Conservation (phyloP, 257 asterid species). For the Ajuga chamaepitys region DNA sequence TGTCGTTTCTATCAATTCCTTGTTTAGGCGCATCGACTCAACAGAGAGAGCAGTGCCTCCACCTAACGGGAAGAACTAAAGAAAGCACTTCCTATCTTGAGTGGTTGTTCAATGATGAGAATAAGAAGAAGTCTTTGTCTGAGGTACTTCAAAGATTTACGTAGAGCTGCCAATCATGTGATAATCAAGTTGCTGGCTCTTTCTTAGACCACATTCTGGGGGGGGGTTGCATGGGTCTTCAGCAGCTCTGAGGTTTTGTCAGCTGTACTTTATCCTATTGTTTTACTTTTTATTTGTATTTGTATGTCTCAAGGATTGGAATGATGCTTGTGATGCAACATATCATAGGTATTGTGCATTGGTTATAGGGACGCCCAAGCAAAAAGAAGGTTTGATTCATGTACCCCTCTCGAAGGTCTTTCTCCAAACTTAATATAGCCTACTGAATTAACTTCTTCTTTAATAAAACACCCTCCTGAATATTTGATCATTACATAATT, state of each 20-base stretch:
- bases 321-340: slow-evolving; percentile 51
- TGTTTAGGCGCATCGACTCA: slow-evolving; percentile 86
- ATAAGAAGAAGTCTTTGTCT: slow-evolving; percentile 45
- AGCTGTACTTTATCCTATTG: neutral
- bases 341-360: slow-evolving; percentile 84
- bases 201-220: neutral
- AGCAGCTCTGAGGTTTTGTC: neutral
- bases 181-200: neutral
- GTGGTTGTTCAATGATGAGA: slow-evolving; percentile 55
- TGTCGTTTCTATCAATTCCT: slow-evolving; percentile 5
- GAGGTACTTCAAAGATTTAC: slow-evolving; percentile 39
- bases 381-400: slow-evolving; percentile 67
- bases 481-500: slow-evolving; percentile 2
- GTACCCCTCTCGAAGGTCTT: slow-evolving; percentile 82
- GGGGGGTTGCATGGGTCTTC: neutral
- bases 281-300: neutral
- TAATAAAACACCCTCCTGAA: neutral
- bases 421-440: neutral
- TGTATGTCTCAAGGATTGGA: slow-evolving; percentile 51
- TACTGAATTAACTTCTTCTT: neutral
- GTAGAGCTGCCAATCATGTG: neutral
- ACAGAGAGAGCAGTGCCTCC: slow-evolving; percentile 91
- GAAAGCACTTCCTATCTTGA: slow-evolving; percentile 81
- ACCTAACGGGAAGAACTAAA: slow-evolving; percentile 80
- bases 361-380: slow-evolving; percentile 87